Percentiles rank a stretch among this genome's conserved stretches.
Conservation (phyloP, 2,329 filamentous ascomycete genomes). For the Xylariales sp. region DNA sequence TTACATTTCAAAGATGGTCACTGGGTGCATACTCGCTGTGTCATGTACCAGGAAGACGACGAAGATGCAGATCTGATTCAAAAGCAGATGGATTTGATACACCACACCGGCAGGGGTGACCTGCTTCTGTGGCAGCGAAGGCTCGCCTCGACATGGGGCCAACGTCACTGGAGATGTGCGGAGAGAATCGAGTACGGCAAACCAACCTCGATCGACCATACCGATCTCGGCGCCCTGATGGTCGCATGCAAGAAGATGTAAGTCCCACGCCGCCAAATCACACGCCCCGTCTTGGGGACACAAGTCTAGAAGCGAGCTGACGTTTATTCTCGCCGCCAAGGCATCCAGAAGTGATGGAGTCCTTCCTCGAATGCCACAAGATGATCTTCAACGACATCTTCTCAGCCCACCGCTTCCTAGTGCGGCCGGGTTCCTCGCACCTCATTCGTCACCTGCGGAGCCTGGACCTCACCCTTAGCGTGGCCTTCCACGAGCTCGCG, state of each 20-base stretch:
- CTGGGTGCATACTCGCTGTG: constrained; percentile 47
- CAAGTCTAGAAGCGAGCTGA: constrained; percentile 24
- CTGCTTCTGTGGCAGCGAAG: constrained; percentile 48
- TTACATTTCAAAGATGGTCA: constrained; percentile 47
- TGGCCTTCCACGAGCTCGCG: constrained; percentile 44
- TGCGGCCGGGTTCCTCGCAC: constrained; percentile 42
- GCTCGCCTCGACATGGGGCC: constrained; percentile 48
- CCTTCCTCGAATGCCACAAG: constrained; percentile 48
- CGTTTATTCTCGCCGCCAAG: constrained; percentile 33
- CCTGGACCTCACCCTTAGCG: constrained; percentile 47
- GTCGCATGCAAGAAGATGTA: constrained; percentile 50
- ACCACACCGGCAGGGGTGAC: constrained; percentile 36
- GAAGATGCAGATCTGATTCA: constrained; percentile 46
- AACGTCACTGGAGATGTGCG: constrained; percentile 51
- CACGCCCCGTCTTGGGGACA: not conserved
- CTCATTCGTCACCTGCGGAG: constrained; percentile 42
- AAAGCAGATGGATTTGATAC: constrained; percentile 46
- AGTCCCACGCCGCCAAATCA: constrained; percentile 31
- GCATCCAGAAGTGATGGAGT: constrained; percentile 49
- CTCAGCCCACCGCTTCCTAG: constrained; percentile 47
- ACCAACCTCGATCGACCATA: constrained; percentile 43
- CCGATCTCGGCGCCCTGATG: constrained; percentile 47
- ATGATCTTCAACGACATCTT: constrained; percentile 49
- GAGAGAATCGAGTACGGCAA: constrained; percentile 44
- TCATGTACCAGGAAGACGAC: constrained; percentile 47